These are phyloP conservation scores for Tulasnella sp. DNA, from an alignment of 768 basidiomycete species.

Conservation along the genomic window DNA sequence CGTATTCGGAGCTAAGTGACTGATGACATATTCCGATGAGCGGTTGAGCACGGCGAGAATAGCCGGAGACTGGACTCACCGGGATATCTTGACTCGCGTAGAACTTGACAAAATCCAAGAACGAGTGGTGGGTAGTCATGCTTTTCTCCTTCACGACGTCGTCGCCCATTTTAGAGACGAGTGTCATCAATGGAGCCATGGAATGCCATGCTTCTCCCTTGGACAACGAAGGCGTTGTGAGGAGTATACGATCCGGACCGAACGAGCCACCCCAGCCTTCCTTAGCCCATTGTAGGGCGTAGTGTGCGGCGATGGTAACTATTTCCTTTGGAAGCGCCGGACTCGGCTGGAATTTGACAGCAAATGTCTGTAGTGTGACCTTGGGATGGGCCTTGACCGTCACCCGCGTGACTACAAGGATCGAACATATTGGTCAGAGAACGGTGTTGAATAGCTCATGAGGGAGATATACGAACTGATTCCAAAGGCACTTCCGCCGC, in stretches of 20 bases:
- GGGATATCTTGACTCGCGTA: too few species aligned
- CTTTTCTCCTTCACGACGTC: neutral
- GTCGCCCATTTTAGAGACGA: neutral
- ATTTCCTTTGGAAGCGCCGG: neutral
- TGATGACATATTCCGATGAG: neutral
- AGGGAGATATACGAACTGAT: neutral
- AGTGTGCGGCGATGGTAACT: neutral
- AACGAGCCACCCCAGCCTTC: slow-evolving; percentile 9
- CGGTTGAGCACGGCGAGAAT: neutral
- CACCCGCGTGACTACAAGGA: slow-evolving; percentile 1
- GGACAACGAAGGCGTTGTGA: neutral
- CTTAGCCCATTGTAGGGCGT: neutral
- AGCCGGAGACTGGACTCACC: neutral
- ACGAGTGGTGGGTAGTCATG: neutral
- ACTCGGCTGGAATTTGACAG: neutral
- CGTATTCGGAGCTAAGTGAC: neutral
- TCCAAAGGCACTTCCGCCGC: slow-evolving; percentile 5
- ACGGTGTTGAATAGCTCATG: neutral
- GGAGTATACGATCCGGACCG: neutral
- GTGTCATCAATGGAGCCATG: neutral
- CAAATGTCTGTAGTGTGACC: neutral
- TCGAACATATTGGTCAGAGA: neutral
- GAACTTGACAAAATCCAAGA: too few species aligned
- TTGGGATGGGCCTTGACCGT: slow-evolving; percentile 10
- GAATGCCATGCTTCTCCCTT: neutral